Percentiles rank a stretch among this genome's conserved stretches.
phyloP scores from a whole-genome alignment of 139 green algal species.

The Ostreobium quekettii region DNA sequence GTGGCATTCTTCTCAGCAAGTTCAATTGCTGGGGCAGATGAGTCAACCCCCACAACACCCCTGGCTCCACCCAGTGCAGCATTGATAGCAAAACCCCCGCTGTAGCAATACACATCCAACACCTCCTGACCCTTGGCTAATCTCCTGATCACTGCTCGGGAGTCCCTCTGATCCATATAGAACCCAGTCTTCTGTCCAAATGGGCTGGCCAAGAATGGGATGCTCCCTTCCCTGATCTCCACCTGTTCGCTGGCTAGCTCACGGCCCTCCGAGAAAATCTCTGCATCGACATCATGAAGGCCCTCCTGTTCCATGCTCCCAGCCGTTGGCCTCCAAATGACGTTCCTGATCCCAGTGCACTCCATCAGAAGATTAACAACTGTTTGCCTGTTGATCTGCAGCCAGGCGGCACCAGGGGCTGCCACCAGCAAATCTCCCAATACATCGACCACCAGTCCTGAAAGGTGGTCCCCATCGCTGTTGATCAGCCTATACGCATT shows the following conservation, averaged over 20 bases:
- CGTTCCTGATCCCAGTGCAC: background rate
- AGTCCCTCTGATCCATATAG: slow-evolving; percentile 75
- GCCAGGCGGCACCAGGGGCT: slow-evolving; percentile 25
- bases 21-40: slow-evolving; percentile 47
- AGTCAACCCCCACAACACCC: slow-evolving; percentile 53
- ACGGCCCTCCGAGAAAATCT: background rate
- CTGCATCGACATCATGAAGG: background rate
- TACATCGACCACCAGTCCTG: slow-evolving; percentile 46
- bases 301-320: slow-evolving; percentile 10
- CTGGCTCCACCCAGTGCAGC: slow-evolving; percentile 28
- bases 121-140: slow-evolving; percentile 38
- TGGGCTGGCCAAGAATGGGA: background rate
- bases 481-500: slow-evolving; percentile 63
- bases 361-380: background rate
- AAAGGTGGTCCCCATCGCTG: slow-evolving; percentile 76
- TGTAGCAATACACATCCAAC: slow-evolving; percentile 92
- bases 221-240: background rate
- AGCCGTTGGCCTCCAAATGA: slow-evolving; percentile 12
- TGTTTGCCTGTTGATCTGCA: slow-evolving; percentile 11
- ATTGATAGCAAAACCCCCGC: slow-evolving; percentile 48
- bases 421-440: slow-evolving; percentile 37
- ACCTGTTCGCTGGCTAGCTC: background rate
- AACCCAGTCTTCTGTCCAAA: slow-evolving; percentile 62
- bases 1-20: slow-evolving; percentile 60
- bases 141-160: slow-evolving; percentile 48